Evolutionary conservation across 78 protist species (phyloP).

Genomic region (Emiliania huxleyi): DNA sequence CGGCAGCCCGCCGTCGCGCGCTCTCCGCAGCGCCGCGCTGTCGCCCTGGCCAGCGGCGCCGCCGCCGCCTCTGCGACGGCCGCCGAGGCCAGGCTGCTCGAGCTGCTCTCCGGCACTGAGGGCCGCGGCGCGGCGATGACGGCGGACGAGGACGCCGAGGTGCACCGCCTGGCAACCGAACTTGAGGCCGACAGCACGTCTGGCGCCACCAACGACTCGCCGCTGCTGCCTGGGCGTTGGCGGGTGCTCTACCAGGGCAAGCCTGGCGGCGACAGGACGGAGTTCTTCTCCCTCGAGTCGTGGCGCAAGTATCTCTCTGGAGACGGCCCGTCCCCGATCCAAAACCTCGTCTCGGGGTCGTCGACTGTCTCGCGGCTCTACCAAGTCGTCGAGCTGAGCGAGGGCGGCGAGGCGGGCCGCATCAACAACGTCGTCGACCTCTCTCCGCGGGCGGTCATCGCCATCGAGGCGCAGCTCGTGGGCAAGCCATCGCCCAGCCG

Average conservation of each 20-base stretch:
- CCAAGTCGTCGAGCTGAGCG: not conserved
- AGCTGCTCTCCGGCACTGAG: no score
- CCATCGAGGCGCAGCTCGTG: not conserved
- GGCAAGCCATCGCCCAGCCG: not conserved
- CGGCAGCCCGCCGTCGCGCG: no score
- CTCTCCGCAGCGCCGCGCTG: no score
- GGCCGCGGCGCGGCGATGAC: not conserved
- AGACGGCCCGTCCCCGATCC: not conserved
- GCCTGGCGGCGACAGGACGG: not conserved
- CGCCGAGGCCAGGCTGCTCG: no score
- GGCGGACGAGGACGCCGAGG: not conserved
- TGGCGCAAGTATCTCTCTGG: not conserved
- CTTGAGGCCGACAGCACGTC: not conserved
- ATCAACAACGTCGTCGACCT: not conserved
- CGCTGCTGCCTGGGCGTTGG: constrained; percentile 9
- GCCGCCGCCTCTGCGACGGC: no score
- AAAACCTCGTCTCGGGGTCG: not conserved
- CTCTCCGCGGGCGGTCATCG: not conserved
- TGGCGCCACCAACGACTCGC: not conserved
- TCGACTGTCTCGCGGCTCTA: not conserved
- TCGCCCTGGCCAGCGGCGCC: no score
- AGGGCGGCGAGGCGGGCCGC: not conserved
- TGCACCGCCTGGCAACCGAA: not conserved
- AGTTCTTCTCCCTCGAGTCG: not conserved
- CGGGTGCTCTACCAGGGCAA: constrained; percentile 1